These are phyloP conservation scores for Rosellinia necatrix DNA, from an alignment of 2,329 filamentous ascomycete genomes.

Conservation along the genomic window DNA sequence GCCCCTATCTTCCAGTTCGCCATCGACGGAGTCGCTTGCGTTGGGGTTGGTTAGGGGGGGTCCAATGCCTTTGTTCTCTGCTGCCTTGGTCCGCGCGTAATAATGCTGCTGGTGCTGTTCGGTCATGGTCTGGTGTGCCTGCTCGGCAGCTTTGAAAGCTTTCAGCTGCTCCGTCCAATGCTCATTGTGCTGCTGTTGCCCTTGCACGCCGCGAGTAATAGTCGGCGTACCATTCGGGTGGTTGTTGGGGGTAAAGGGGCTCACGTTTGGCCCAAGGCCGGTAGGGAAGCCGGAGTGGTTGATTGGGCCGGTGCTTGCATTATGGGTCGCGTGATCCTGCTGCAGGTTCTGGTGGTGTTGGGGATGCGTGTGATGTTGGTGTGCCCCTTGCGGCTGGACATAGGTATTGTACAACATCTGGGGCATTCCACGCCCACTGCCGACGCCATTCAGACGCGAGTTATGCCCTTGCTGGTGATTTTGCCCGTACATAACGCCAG, in stretches of 20 bases:
- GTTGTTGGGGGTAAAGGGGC: slow-evolving; percentile 59
- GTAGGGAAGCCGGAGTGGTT: slow-evolving; percentile 67
- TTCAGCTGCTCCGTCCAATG: slow-evolving; percentile 91
- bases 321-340: slow-evolving; percentile 60
- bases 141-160: slow-evolving; percentile 76
- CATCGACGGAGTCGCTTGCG: slow-evolving; percentile 54
- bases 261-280: slow-evolving; percentile 67
- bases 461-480: slow-evolving; percentile 74
- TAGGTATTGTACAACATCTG: slow-evolving; percentile 69
- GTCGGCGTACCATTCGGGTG: slow-evolving; percentile 62
- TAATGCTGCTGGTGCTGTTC: slow-evolving; percentile 69
- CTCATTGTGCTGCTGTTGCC: slow-evolving; percentile 57
- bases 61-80: slow-evolving; percentile 70
- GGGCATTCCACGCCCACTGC: slow-evolving; percentile 58
- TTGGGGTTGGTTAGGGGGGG: slow-evolving; percentile 57
- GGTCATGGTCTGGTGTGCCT: slow-evolving; percentile 71
- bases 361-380: slow-evolving; percentile 66
- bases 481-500: slow-evolving; percentile 73
- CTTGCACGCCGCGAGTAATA: slow-evolving; percentile 54
- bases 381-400: slow-evolving; percentile 42
- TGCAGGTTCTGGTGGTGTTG: slow-evolving; percentile 67
- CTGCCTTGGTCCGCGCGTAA: slow-evolving; percentile 73
- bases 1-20: slow-evolving; percentile 61
- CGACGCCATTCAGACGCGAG: slow-evolving; percentile 75
- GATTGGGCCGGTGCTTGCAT: slow-evolving; percentile 58